Evolutionary conservation across 228 moss, liverwort and hornwort genomes (phyloP), one percentile per base, ranked within the genome.

Genomic region (Sphagnum magellanicum): DNA sequence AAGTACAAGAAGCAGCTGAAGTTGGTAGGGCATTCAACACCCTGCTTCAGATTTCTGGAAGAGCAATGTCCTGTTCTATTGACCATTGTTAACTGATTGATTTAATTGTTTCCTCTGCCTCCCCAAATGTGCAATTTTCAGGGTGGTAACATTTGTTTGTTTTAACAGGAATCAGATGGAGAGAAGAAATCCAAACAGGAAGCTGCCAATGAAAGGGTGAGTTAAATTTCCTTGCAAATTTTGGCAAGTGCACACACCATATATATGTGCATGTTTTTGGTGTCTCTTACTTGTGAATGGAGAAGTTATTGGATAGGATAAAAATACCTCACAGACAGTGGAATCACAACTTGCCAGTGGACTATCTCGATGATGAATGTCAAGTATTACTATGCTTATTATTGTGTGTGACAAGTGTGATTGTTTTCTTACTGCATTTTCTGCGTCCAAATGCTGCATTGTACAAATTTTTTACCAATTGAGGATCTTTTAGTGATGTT

Each of bases 1-100:
- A 98, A 98, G 73, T 98, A 98, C 75, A 90, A 98, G 68, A 93
- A 92, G 77, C 91, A 98, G 76, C 80, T 94, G 58, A 98, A 94
- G 76, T 76, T 86, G 89, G 95, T 95, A 65, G 73, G 49, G 32
- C 32, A 32, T 32, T 32, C 32, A 32, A 32, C 32, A 32, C 32
- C 32, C 32, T 32, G 32, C 32, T 32, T 32, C 32, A 32, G 32
- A 32, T 32, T 32, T 32, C 1, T 32, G 32, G 32, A 32, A 32
- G 32, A 32, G 5, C 65, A 68, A 59, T 78, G 63, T 52, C 17
- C 32, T 2, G 16, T 61, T 62, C 61, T 62, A 16, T 5, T n/a
- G 46, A 4, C 17, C 32, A 14, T 16, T 46, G 47, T 7, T 16
- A 46, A 7, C 8, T 16, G 4, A 16, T 14, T 62, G 6, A 10